Conservation (phyloP, 2,329 filamentous ascomycete genomes). For the Claviceps purpurea region DNA sequence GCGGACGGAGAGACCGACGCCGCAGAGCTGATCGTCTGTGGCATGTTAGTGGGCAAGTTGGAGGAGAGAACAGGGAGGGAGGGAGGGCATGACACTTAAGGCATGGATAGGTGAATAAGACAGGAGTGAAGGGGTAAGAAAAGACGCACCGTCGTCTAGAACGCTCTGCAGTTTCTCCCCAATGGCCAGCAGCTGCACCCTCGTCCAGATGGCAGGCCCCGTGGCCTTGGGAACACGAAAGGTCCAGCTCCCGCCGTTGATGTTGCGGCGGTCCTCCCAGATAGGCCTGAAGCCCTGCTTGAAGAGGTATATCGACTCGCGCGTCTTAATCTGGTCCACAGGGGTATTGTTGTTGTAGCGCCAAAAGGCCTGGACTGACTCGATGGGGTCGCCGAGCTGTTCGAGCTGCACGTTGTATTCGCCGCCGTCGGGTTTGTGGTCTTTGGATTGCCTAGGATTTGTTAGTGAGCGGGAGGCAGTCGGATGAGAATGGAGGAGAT, state of each 20-base stretch:
- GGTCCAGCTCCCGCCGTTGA: conserved; percentile 78
- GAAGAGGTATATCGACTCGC: conserved; percentile 68
- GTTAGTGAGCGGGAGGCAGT: not conserved
- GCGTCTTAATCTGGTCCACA: conserved; percentile 60
- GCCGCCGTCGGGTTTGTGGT: conserved; percentile 28
- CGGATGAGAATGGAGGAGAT: not conserved
- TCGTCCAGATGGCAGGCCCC: conserved; percentile 65
- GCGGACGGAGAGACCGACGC: conserved; percentile 73
- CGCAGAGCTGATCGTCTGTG: conserved; percentile 73
- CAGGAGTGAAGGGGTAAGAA: not conserved
- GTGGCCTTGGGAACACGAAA: conserved; percentile 73
- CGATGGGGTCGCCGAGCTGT: conserved; percentile 52
- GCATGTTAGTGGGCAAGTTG: not conserved
- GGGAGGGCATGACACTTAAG: no score
- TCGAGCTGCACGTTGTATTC: conserved; percentile 44
- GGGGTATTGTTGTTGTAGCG: conserved; percentile 72
- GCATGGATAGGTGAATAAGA: not conserved
- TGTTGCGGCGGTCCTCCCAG: conserved; percentile 80
- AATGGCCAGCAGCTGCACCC: conserved; percentile 68
- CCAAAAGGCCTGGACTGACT: conserved; percentile 77
- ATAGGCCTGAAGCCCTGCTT: conserved; percentile 64
- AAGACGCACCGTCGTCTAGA: conserved; percentile 50
- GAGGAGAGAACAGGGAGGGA: not conserved
- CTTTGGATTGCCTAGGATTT: conserved; percentile 24
- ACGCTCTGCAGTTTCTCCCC: conserved; percentile 67